A percentile compares a stretch with the other conserved stretches of the same genome.
Conservation (phyloP, 192 early-diverging fungal species). For the Podila epigama region DNA sequence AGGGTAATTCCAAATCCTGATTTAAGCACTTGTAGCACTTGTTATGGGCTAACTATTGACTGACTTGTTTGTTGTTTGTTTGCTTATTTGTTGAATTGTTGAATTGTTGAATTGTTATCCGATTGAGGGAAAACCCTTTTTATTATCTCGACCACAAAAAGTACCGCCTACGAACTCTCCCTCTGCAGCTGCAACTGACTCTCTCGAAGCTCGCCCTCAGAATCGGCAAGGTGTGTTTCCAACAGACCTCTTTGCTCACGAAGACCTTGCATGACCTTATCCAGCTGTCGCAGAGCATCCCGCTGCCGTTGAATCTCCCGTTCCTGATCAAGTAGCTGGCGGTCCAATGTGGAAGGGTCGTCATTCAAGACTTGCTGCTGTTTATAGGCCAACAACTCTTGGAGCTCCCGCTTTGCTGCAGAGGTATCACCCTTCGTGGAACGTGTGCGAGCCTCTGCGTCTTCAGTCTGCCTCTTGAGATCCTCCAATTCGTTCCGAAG, state of each 20-base stretch:
- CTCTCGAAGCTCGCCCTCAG: conserved; percentile 56
- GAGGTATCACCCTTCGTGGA: conserved; percentile 27
- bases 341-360: conserved; percentile 50
- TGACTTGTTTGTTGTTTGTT: too few species aligned
- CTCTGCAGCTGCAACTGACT: conserved; percentile 48
- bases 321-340: conserved; percentile 51
- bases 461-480: conserved; percentile 55
- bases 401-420: conserved; percentile 51
- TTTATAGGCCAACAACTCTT: conserved; percentile 62
- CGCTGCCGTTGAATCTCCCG: conserved; percentile 60
- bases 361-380: conserved; percentile 58
- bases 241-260: conserved; percentile 55
- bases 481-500: conserved; percentile 54
- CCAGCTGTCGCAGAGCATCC: conserved; percentile 52
- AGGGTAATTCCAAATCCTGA: too few species aligned
- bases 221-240: conserved; percentile 55
- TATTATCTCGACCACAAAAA: too few species aligned
- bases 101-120: too few species aligned
- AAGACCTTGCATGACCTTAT: conserved; percentile 56
- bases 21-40: too few species aligned
- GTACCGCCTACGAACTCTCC: too few species aligned
- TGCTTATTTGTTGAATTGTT: too few species aligned
- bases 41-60: too few species aligned
- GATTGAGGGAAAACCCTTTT: too few species aligned
- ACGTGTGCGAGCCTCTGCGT: conserved; percentile 50